phyloP scores from a whole-genome alignment of 2,329 filamentous ascomycete genomes.

The Chalaropsis ovoidea region DNA sequence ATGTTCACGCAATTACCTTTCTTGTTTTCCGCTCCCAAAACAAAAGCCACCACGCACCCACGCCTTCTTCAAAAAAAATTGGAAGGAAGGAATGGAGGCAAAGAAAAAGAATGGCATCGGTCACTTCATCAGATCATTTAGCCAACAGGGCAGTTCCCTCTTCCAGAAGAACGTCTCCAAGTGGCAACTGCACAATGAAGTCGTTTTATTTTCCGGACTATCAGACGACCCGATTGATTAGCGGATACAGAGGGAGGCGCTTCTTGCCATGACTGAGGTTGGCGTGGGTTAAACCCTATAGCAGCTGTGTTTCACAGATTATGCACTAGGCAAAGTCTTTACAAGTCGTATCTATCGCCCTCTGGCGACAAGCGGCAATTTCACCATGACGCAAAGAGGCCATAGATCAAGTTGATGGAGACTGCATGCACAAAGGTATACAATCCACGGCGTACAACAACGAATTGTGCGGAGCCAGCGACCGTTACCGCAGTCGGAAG shows the following conservation, averaged over 20 bases:
- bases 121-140: not conserved
- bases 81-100: not conserved
- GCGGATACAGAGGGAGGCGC: not conserved
- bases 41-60: not conserved
- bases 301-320: too few species aligned
- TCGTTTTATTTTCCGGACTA: not conserved
- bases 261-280: not conserved
- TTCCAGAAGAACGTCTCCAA: not conserved
- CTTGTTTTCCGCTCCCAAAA: not conserved
- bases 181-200: not conserved
- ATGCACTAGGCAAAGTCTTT: too few species aligned
- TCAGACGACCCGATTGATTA: not conserved
- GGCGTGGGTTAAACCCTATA: not conserved
- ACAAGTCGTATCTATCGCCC: too few species aligned
- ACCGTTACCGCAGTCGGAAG: not conserved
- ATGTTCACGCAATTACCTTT: conserved; percentile 6
- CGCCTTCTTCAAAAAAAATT: not conserved
- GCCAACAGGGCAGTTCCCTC: not conserved
- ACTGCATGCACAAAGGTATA: not conserved
- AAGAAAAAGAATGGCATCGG: not conserved
- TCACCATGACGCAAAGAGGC: too few species aligned
- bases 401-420: too few species aligned
- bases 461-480: not conserved
- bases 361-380: too few species aligned
- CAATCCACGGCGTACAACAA: not conserved